phyloP scores from a whole-genome alignment of 176 grass and related monocot species.

The Cocos nucifera region DNA sequence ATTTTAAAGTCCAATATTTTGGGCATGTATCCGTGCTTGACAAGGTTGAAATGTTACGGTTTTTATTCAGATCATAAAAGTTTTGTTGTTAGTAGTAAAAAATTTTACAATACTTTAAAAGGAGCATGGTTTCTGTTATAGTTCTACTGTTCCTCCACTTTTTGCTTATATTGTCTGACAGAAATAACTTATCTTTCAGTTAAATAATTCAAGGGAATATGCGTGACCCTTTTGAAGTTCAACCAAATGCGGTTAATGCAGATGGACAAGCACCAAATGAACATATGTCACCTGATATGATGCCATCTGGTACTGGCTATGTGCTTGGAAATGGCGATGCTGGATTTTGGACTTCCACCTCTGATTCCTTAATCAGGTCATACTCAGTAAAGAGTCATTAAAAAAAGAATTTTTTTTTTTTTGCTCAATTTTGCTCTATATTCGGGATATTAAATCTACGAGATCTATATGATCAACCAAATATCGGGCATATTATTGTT shows the following conservation, averaged over 20 bases:
- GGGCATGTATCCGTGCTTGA: too few relatives aligned
- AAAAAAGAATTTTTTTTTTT: too few relatives aligned
- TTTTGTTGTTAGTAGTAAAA: too few relatives aligned
- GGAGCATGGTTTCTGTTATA: too few relatives aligned
- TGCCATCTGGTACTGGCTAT: constrained; percentile 22
- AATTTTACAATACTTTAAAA: too few relatives aligned
- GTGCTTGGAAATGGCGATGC: constrained; percentile 37
- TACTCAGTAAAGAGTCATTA: constrained; percentile 17
- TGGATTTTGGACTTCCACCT: constrained; percentile 24
- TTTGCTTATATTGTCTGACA: too few relatives aligned
- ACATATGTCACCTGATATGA: constrained; percentile 8
- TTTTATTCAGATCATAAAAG: too few relatives aligned
- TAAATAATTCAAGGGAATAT: constrained; percentile 26
- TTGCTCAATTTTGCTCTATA: neutral
- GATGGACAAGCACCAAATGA: constrained; percentile 31
- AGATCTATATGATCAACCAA: too few relatives aligned
- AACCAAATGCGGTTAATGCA: constrained; percentile 22
- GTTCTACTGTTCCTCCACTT: too few relatives aligned
- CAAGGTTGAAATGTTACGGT: too few relatives aligned
- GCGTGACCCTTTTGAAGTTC: constrained; percentile 52
- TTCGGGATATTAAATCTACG: neutral
- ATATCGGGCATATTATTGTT: neutral
- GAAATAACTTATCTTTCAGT: constrained; percentile 1
- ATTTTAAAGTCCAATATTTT: too few relatives aligned
- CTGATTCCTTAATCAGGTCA: constrained; percentile 58